A percentile compares a stretch with the other conserved stretches of the same genome.
Conservation (phyloP, 352 stramenopile species). For the Pythium coloratum region DNA sequence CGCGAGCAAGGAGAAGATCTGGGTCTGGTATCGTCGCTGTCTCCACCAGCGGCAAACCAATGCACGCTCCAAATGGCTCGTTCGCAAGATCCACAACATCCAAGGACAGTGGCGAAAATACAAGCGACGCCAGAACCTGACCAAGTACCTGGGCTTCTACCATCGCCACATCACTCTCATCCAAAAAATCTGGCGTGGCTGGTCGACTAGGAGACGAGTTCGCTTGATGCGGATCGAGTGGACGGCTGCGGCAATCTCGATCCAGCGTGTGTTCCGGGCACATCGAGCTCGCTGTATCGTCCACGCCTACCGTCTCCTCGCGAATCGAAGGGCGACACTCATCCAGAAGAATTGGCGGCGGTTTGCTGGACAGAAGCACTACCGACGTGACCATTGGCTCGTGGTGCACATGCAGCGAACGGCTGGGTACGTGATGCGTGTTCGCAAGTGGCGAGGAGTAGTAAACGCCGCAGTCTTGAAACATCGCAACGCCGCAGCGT, state of each 20-base stretch:
- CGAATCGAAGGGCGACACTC: constrained; percentile 23
- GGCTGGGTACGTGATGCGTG: constrained; percentile 36
- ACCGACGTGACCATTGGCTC: constrained; percentile 29
- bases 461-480: constrained; percentile 30
- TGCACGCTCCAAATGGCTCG: constrained; percentile 41
- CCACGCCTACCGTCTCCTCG: constrained; percentile 30
- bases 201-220: constrained; percentile 37
- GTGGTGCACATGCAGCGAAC: constrained; percentile 45
- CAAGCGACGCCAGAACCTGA: constrained; percentile 33
- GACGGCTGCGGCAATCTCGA: constrained; percentile 32
- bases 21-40: constrained; percentile 55
- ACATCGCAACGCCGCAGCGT: constrained; percentile 34
- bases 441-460: constrained; percentile 32
- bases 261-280: constrained; percentile 50
- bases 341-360: constrained; percentile 53
- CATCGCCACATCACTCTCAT: constrained; percentile 35
- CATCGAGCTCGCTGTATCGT: constrained; percentile 34
- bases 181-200: constrained; percentile 48
- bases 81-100: constrained; percentile 51
- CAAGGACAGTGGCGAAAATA: constrained; percentile 63
- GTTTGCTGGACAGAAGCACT: constrained; percentile 23
- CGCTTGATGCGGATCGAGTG: constrained; percentile 28
- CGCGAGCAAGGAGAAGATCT: constrained; percentile 29
- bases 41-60: constrained; percentile 35
- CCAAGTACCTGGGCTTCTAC: constrained; percentile 41